Evolutionary conservation across 1,139 yeast species (phyloP).

Genomic region (Magnusiomyces ingens): DNA sequence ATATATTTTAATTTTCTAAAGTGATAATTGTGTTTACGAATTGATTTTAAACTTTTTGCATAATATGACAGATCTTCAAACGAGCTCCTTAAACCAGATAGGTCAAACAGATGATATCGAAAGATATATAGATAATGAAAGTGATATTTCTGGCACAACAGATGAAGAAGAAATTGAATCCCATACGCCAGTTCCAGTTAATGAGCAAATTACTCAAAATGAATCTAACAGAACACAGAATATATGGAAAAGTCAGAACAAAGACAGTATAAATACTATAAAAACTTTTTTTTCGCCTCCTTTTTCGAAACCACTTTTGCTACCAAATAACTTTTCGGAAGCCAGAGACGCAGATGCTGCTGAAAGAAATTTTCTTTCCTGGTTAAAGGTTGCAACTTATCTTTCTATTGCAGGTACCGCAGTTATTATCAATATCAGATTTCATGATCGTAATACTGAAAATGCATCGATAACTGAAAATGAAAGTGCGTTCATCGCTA

Average conservation of each 20-base stretch:
- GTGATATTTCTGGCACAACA: too few species aligned
- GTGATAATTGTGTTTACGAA: too few species aligned
- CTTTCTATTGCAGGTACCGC: slow-evolving; percentile 29
- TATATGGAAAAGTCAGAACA: too few species aligned
- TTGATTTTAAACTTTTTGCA: too few species aligned
- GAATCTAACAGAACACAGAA: too few species aligned
- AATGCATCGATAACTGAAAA: neutral
- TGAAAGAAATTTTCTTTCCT: slow-evolving; percentile 32
- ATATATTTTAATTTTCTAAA: too few species aligned
- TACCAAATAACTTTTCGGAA: slow-evolving; percentile 30
- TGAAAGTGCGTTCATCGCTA: neutral
- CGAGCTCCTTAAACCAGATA: too few species aligned
- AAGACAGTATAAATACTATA: slow-evolving; percentile 1
- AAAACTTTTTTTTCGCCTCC: slow-evolving; percentile 22
- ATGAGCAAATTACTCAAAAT: too few species aligned
- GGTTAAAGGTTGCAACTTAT: slow-evolving; percentile 24
- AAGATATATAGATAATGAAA: too few species aligned
- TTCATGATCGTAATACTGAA: slow-evolving; percentile 1
- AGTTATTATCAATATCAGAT: slow-evolving; percentile 19
- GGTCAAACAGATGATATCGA: too few species aligned
- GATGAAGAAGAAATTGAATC: slow-evolving; percentile 4
- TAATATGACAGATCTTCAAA: too few species aligned
- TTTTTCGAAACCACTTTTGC: slow-evolving; percentile 18
- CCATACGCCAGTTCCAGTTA: neutral
- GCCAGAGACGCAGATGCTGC: slow-evolving; percentile 33